These are phyloP conservation scores for Punica granatum DNA, from an alignment of 345 rosid species.

Conservation along the genomic window DNA sequence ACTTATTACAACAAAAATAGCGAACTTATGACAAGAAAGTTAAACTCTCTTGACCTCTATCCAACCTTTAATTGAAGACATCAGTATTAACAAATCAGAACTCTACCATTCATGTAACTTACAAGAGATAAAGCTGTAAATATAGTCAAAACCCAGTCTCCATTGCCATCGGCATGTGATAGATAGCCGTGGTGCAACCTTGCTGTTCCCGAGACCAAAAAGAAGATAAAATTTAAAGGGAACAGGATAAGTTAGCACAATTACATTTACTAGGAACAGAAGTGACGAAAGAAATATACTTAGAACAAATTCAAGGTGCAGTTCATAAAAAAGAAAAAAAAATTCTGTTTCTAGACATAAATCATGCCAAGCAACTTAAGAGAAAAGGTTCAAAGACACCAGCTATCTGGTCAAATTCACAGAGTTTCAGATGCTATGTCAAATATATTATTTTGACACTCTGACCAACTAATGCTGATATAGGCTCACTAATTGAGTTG, in stretches of 20 bases:
- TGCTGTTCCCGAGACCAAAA: conserved; percentile 36
- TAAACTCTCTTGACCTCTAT: neutral
- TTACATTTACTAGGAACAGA: neutral
- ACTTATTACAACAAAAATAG: neutral
- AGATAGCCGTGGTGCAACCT: conserved; percentile 86
- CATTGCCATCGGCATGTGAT: conserved; percentile 89
- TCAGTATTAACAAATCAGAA: neutral
- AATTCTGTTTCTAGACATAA: neutral
- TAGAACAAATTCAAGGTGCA: neutral
- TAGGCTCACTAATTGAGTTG: no score
- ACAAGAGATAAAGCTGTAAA: conserved; percentile 85
- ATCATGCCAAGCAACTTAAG: no score
- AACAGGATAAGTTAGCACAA: neutral
- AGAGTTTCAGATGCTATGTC: neutral
- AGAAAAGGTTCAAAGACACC: no score
- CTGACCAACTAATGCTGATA: neutral
- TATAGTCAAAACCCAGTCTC: conserved; percentile 95
- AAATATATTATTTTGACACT: neutral
- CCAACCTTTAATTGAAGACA: neutral
- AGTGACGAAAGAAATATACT: neutral
- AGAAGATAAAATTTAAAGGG: conserved; percentile 9
- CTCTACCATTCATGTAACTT: conserved; percentile 22
- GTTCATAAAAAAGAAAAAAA: neutral
- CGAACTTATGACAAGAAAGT: neutral
- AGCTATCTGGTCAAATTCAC: neutral